phyloP scores from a whole-genome alignment of 2,329 filamentous ascomycete genomes.

The Ophiosphaerella korrae region DNA sequence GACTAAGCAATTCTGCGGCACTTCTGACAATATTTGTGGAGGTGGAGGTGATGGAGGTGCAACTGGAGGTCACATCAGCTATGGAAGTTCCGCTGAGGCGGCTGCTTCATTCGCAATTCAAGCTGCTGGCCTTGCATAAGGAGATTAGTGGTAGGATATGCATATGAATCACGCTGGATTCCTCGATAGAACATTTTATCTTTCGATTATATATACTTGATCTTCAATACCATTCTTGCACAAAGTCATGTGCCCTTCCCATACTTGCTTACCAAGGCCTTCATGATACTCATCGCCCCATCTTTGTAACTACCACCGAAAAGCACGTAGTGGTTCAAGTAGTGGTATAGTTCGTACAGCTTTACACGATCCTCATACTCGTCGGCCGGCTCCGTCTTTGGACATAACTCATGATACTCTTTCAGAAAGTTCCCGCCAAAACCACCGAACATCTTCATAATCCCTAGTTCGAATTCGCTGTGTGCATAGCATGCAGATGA shows the following conservation, averaged over 20 bases:
- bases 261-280: slow-evolving; percentile 73
- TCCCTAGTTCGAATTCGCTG: slow-evolving; percentile 87
- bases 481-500: slow-evolving; percentile 83
- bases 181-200: slow-evolving; percentile 1
- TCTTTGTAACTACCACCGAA: slow-evolving; percentile 81
- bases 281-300: slow-evolving; percentile 81
- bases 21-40: slow-evolving; percentile 16
- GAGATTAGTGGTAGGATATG: not conserved
- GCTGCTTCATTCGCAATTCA: slow-evolving; percentile 35
- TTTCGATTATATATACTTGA: slow-evolving; percentile 11
- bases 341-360: slow-evolving; percentile 89
- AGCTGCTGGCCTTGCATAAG: slow-evolving; percentile 27
- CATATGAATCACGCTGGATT: not conserved
- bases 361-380: slow-evolving; percentile 85
- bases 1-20: slow-evolving; percentile 37
- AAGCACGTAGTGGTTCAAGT: slow-evolving; percentile 84
- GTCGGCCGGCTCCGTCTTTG: slow-evolving; percentile 76
- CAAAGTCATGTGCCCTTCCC: slow-evolving; percentile 30
- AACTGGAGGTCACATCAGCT: slow-evolving; percentile 33
- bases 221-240: slow-evolving; percentile 1
- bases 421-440: slow-evolving; percentile 74
- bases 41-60: slow-evolving; percentile 30
- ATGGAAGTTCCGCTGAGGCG: slow-evolving; percentile 28
- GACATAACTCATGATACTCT: slow-evolving; percentile 76
- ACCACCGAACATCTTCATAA: slow-evolving; percentile 96